Evolutionary conservation across 148 eudicot genomes (phyloP), one percentile per base, ranked within the genome.

Genomic region (Rhododendron henanense): DNA sequence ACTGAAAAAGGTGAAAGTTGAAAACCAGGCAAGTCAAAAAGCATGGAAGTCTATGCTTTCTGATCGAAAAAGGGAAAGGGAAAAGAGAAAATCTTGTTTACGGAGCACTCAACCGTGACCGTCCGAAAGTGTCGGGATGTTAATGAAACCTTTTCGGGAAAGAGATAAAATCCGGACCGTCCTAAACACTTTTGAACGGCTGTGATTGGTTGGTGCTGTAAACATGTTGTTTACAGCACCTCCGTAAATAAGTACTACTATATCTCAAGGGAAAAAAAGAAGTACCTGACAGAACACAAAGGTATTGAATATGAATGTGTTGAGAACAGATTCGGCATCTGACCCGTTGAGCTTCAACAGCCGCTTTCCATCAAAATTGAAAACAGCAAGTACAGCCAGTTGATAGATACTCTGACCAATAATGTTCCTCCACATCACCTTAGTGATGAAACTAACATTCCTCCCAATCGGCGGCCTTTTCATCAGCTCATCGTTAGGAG

Each of bases 241-340:
- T 28, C 28, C 28, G 28, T 28, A 28, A 28, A 28, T 28, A 28
- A 28, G 28, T 28, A 28, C 28, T 28, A 28, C 28, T 28, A 28
- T 28, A 28, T 28, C 28, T 28, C 28, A 35, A 31, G 73, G 6
- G 1, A 35, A 35, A 35, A 35, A 31, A 19, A 9, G 16, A 59
- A 85, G 55, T 92, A 93, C 97, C 97, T 95, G 97, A 81, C 97
- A 95, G 85, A 95, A 95, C 18, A 95, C 98, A 28, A 95, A 95
- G 82, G 96, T 93, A 88, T 95, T 95, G 89, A 95, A 95, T 19
- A 95, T 93, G 88, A 94, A 87, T 28, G 98, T 94, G 51, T 94
- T 90, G 53, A 93, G 91, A 37, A 91, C 89, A 41, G 90, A 57
- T 53, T 91, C 85, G 73, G 94, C 87, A 78, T 91, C 89, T 51